Conservation (phyloP, 2,329 filamentous ascomycete genomes). For the Diaporthe amygdali region DNA sequence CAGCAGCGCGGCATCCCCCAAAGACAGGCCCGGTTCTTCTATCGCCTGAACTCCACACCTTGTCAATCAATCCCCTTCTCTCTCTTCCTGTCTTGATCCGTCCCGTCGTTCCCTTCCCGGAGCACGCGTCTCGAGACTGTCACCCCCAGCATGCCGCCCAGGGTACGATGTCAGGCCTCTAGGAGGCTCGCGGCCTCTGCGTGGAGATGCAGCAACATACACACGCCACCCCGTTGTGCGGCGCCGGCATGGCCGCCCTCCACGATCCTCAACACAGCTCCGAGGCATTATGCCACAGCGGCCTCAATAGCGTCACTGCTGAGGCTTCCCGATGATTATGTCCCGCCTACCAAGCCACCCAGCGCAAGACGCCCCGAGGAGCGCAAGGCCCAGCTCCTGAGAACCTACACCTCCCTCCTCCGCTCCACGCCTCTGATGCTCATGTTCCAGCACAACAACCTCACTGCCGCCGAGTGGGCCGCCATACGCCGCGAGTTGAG, state of each 20-base stretch:
- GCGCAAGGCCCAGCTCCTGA: slow-evolving; percentile 86
- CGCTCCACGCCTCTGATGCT: slow-evolving; percentile 85
- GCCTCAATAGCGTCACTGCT: slow-evolving; percentile 28
- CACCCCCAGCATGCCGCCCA: slow-evolving; percentile 21
- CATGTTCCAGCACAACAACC: slow-evolving; percentile 76
- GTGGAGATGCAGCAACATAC: slow-evolving; percentile 3
- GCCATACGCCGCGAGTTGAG: slow-evolving; percentile 73
- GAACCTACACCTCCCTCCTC: slow-evolving; percentile 86
- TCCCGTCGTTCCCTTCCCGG: not conserved
- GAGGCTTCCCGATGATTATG: slow-evolving; percentile 51
- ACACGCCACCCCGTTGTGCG: slow-evolving; percentile 10
- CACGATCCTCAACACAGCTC: not conserved
- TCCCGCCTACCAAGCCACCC: slow-evolving; percentile 78
- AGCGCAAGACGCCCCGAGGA: slow-evolving; percentile 86
- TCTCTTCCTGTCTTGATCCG: not conserved
- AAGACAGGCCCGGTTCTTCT: not conserved
- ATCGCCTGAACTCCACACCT: not conserved
- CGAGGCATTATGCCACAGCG: slow-evolving; percentile 34
- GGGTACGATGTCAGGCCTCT: slow-evolving; percentile 19
- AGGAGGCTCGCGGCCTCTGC: slow-evolving; percentile 18
- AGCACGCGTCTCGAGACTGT: not conserved
- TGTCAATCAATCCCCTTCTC: not conserved
- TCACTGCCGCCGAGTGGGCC: slow-evolving; percentile 76
- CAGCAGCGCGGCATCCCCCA: too few species aligned
- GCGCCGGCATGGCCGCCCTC: not conserved